Base-by-base conservation (phyloP, 768 basidiomycete species). In the Lentinula raphanica region DNA sequence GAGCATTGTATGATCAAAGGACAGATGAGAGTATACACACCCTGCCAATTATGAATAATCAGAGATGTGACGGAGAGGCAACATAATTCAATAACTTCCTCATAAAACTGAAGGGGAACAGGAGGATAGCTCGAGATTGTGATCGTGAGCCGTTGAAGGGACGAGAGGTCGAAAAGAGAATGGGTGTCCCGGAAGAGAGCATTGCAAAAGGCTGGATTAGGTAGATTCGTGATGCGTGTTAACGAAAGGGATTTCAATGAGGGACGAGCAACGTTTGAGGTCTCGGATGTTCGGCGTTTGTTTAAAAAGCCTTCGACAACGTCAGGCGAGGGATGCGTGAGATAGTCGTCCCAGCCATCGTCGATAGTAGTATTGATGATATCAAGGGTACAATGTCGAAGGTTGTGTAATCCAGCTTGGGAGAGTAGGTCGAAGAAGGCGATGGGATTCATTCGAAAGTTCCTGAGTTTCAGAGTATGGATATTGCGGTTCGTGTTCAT, bases 311-410 rank as follows among this genome's bases (percentile, higher is more conserved):
- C 28, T 5, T 49, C 27, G 2, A 49, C 6, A 2, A 17, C 25
- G 6, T 49, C 27, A 3, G 25, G 17, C 9, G 13, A 9, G 5
- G 46, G 46, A 15, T 31, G 7, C 27, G 13, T 49, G 27, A 28
- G 12, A 49, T 49, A 49, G 29, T 49, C 46, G 9, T 49, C 46
- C 46, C 46, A 49, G n/a, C 46, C 29, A 49, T 49, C 46, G n/a
- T 49, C 46, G 12, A 49, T 8, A 2, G 46, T 49, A 5, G 46
- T 49, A n/a, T 49, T 49, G 11, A 49, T 49, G 5, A 49, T 15
- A 49, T 49, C 46, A 6, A 49, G 29, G 29, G n/a, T 31, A n/a
- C 46, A 49, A 28, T 49, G 27, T 4, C 46, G 25, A n/a, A 49
- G 27, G 2, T 19, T 15, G 15, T 31, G 12, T 21, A 49, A n/a